A percentile compares a stretch with the other conserved stretches of the same genome.
These are phyloP conservation scores for Musa beccarii DNA, from an alignment of 176 grass and related monocot genomes.

Conservation along the genomic window DNA sequence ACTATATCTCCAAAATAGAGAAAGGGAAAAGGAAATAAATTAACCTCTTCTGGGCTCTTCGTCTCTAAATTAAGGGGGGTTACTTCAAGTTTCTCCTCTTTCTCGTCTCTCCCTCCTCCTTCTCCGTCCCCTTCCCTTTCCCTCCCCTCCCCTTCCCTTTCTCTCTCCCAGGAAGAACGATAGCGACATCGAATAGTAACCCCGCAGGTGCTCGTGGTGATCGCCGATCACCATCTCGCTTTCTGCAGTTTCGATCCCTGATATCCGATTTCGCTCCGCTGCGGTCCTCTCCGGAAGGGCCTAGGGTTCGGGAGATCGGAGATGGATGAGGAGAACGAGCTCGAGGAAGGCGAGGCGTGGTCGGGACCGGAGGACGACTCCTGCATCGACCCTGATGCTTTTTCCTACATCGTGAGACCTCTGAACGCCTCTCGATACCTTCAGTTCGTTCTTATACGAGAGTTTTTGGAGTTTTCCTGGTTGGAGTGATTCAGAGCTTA, in stretches of 20 bases:
- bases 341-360: conserved; percentile 33
- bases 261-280: neutral
- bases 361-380: conserved; percentile 36
- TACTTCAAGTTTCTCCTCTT: neutral
- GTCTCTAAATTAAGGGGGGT: too few species aligned
- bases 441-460: too few species aligned
- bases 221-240: neutral
- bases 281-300: neutral
- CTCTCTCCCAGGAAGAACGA: too few species aligned
- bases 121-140: too few species aligned
- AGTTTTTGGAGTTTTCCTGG: too few species aligned
- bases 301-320: conserved; percentile 11
- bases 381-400: conserved; percentile 70
- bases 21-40: too few species aligned
- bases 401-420: conserved; percentile 90
- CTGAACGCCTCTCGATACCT: too few species aligned
- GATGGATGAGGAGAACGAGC: conserved; percentile 46
- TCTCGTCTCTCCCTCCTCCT: too few species aligned
- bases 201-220: neutral
- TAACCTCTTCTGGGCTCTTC: too few species aligned
- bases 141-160: too few species aligned
- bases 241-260: neutral
- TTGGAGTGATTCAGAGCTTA: neutral
- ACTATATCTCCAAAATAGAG: too few species aligned
- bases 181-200: neutral